Evolutionary conservation across 108 stramenopile genomes (phyloP), one percentile per base, ranked within the genome.

Genomic region (Cyclotella choctawhatcheeana): DNA sequence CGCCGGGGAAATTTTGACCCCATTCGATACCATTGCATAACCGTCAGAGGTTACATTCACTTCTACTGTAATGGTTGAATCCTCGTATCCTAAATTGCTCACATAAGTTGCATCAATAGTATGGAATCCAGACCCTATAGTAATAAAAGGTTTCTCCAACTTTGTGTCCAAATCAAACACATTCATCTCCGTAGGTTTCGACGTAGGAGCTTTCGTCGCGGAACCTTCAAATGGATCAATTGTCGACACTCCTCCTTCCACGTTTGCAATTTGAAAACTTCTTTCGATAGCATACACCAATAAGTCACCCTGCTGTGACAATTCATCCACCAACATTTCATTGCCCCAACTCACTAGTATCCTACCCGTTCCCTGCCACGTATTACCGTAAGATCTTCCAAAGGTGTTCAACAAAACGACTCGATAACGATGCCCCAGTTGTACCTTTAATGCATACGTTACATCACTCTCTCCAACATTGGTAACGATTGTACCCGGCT

Each of bases 251-350:
- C n/a, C 53, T 27, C 43, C 55, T 16, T 69, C 67, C 35, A 24
- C 40, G 5, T 44, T 3, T 1, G 50, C 54, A 24, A 69, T 69
- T 16, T 33, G 30, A 52, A 69, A 69, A 43, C 35, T 52, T 25
- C 67, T 22, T 44, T 56, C 67, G n/a, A 69, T 69, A 10, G 67
- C 34, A 56, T 56, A 69, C 31, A 69, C 67, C 55, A 56, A 44
- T 16, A 69, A 69, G 18, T 44, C 33, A 31, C 40, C 67, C 67
- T 56, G 67, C 16, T 44, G 31, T 52, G 67, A 20, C 25, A 34
- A 37, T 44, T 69, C 67, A 27, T 69, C 55, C 7, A 69, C 67
- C 54, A 69, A 56, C 13, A 29, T 30, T 29, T 56, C 54, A 0
- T 69, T 40, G 14, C 67, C 67, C 67, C 67, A 69, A 2, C 18